Base-by-base conservation (phyloP, 2,329 filamentous ascomycete species). In the Paramyrothecium sp. region DNA sequence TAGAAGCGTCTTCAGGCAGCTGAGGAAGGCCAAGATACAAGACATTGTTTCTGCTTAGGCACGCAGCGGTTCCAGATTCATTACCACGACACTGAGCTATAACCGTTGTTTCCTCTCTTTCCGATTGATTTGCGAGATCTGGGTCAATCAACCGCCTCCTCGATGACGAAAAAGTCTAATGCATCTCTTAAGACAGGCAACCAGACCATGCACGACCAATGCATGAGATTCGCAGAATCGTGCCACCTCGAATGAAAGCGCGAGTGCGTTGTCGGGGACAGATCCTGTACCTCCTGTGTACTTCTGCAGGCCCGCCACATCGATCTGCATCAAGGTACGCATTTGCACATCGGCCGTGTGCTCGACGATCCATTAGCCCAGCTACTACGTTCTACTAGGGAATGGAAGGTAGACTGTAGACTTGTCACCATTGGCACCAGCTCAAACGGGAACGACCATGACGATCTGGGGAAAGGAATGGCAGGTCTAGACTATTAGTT, bases 1-100 rank as follows among this genome's bases (percentile, higher is more conserved):
- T 5, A 30, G 26, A 30, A 30, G 26, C 26, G 26, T 30, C 10
- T 30, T 10, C 26, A 5, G 26, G 26, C 26, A 30, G 26, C 26
- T 30, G 26, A 30, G 26, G 26, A 30, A 30, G 26, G 26, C 26
- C 26, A 30, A 30, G 26, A 30, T 10, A 30, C 26, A 30, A 30
- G 55, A 62, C 58, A 57, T 50, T 47, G 53, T 57, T 56, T 54
- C 55, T 55, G 21, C 54, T 46, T 33, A 34, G 23, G 33, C 12
- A 53, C 34, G 34, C 48, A 23, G 13, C 34, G n/a, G 51, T 51
- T 47, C 21, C 41, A 56, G 30, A 46, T 56, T 58, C 44, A 54
- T 54, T 54, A 56, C 55, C 19, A 47, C 48, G 47, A 16, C 38
- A 7, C 38, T 17, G 38, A 44, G 5, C 13, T 19, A 44, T 19